Base-by-base conservation (phyloP, 305 asterid genomes). In the Nicotiana rustica region DNA sequence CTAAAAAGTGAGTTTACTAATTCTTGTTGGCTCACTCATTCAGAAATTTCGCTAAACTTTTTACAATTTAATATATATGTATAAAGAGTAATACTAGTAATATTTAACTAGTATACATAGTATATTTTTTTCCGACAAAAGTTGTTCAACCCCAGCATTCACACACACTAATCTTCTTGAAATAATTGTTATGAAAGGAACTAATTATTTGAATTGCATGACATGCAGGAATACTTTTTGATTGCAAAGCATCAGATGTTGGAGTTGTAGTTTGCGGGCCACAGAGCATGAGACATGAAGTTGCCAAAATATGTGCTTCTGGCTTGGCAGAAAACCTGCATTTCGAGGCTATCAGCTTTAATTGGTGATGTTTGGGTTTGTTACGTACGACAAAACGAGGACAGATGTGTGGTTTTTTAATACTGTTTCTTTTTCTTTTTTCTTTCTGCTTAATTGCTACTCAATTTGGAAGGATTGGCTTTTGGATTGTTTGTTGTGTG, bases 201-300 rank as follows among this genome's bases (percentile, higher is more conserved):
- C 2, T 25, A 15, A 15, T 15, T 41, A 75, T 47, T 77, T 52
- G 15, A 64, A 56, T 52, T 31, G 62, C 18, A 38, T 3, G 79
- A 41, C 65, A 13, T 81, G 86, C 89, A 89, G 91, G 86, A 17
- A 88, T 88, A 71, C 84, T 90, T 14, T 75, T 73, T 17, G 87
- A 79, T 77, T 82, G 82, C 13, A 70, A 82, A 62, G 91, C 79
- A 73, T 36, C 76, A 4, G 76, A 82, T 10, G 84, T 85, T 4
- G 89, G 90, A 7, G 91, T 89, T 14, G 80, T 86, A 4, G 92
- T 88, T 25, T 86, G 91, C 14, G 91, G 92, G 29, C 88, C 93
- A 18, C 82, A 86, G 82, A 86, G 57, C 81, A 89, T 89, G 91
- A 88, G 85, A 61, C 88, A 73, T 60, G 92, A 87, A 12, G 89